Evolutionary conservation across 768 basidiomycete genomes (phyloP).

Genomic region (Paxillus ammoniavirescens): DNA sequence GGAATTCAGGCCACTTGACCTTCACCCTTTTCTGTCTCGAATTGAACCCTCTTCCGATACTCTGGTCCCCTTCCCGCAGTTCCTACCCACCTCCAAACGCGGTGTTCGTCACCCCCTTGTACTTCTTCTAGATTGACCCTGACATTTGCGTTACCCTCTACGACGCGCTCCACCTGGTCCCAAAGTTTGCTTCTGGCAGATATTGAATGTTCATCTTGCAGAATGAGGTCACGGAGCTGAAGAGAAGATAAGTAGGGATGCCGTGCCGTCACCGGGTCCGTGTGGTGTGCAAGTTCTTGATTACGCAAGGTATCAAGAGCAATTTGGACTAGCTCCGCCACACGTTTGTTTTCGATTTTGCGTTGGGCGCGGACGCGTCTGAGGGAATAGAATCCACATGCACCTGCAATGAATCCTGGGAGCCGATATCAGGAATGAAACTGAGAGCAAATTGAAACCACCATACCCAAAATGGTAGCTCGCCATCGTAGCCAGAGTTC

Average conservation of each 20-base stretch:
- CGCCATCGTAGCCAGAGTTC: conserved; percentile 72
- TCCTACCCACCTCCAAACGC: conserved; percentile 94
- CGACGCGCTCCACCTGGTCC: conserved; percentile 79
- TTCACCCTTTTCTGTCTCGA: conserved; percentile 27
- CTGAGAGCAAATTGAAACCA: conserved; percentile 5
- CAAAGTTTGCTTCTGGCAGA: conserved; percentile 65
- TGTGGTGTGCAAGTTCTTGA: conserved; percentile 80
- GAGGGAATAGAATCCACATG: conserved; percentile 16
- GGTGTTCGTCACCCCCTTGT: conserved; percentile 79
- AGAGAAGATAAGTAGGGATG: conserved; percentile 79
- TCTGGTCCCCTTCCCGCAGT: conserved; percentile 34
- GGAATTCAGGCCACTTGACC: conserved; percentile 14
- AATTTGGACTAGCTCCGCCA: conserved; percentile 73
- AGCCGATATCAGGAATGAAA: conserved; percentile 14
- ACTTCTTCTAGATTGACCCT: conserved; percentile 82
- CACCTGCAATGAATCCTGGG: conserved; percentile 28
- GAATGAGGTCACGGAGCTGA: conserved; percentile 83
- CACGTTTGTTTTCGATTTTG: conserved; percentile 59
- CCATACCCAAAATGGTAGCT: conserved; percentile 57
- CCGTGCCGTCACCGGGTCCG: conserved; percentile 73
- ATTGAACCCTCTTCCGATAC: conserved; percentile 33
- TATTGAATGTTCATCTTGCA: conserved; percentile 80
- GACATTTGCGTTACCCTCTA: conserved; percentile 91
- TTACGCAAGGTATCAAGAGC: conserved; percentile 78
- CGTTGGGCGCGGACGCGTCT: conserved; percentile 42